Conservation (phyloP, 257 asterid species). For the Capsicum rhomboideum region DNA sequence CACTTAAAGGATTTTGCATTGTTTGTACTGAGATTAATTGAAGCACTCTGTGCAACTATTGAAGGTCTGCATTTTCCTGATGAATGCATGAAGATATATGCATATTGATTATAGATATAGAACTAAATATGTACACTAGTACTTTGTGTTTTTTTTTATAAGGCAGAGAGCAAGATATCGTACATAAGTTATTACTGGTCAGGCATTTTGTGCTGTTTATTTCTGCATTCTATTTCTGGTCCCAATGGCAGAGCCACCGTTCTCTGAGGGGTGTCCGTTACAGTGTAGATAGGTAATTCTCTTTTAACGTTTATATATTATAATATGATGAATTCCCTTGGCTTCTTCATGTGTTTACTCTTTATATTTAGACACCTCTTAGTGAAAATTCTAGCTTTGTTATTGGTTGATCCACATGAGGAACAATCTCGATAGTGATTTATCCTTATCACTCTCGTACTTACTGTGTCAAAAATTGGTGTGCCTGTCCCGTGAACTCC, state of each 20-base stretch:
- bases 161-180: background rate
- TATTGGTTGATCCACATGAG: too few relatives aligned
- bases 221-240: background rate
- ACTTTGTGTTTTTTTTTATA: background rate
- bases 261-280: background rate
- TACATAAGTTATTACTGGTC: background rate
- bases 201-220: background rate
- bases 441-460: background rate
- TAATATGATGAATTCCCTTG: background rate
- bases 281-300: background rate
- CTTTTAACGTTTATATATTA: too few relatives aligned
- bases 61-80: background rate
- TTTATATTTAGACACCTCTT: background rate
- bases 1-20: background rate
- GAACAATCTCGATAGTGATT: background rate
- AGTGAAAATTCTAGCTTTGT: background rate
- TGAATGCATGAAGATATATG: background rate
- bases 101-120: too few relatives aligned
- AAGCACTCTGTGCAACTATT: background rate
- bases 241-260: background rate
- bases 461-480: background rate
- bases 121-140: too few relatives aligned
- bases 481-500: background rate
- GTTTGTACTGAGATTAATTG: background rate
- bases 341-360: background rate